A percentile compares a stretch with the other conserved stretches of the same genome.
Conservation (phyloP, 805 yeast genomes). For the Pichia membranifaciens region DNA sequence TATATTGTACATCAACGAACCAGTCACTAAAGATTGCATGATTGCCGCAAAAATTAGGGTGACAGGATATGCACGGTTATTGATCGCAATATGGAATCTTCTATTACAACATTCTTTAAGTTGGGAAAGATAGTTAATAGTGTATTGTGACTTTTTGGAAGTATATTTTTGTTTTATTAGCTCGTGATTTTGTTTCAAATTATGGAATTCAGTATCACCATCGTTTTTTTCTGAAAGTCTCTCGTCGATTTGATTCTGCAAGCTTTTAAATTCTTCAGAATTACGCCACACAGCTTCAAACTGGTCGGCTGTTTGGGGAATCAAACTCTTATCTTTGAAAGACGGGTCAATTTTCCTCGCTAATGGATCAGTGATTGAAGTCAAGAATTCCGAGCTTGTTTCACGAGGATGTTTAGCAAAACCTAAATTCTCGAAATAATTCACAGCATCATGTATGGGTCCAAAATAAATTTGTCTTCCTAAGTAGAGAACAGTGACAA, state of each 20-base stretch:
- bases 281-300: conserved; percentile 55
- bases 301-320: conserved; percentile 52
- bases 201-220: conserved; percentile 29
- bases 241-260: conserved; percentile 32
- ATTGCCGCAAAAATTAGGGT: conserved; percentile 44
- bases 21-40: conserved; percentile 52
- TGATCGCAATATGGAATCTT: conserved; percentile 47
- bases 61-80: conserved; percentile 52
- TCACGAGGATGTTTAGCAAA: conserved; percentile 56
- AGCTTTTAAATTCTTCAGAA: conserved; percentile 45
- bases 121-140: conserved; percentile 43
- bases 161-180: conserved; percentile 35
- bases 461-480: conserved; percentile 63
- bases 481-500: conserved; percentile 50
- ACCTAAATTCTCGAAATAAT: conserved; percentile 55
- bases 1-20: conserved; percentile 53
- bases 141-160: conserved; percentile 20
- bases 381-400: conserved; percentile 63
- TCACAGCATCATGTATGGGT: conserved; percentile 45
- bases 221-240: conserved; percentile 28
- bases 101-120: conserved; percentile 46
- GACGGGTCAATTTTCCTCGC: conserved; percentile 48
- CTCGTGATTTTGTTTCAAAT: conserved; percentile 25
- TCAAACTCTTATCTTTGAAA: conserved; percentile 32
- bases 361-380: conserved; percentile 63